A percentile compares a stretch with the other conserved stretches of the same genome.
phyloP scores from a whole-genome alignment of 495 filamentous ascomycete species.

The Penicillium angulare region DNA sequence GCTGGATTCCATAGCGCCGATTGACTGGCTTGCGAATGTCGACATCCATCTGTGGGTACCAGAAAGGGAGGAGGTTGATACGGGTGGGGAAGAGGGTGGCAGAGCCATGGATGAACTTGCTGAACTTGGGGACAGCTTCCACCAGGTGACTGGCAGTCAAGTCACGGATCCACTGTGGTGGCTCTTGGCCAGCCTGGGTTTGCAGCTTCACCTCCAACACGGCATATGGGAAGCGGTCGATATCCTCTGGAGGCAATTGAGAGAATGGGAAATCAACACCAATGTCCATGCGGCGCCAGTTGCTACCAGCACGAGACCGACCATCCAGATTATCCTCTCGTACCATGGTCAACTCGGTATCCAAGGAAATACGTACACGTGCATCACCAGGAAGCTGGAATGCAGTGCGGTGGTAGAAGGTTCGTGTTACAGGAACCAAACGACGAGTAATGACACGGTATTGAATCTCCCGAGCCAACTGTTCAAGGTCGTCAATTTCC shows the following conservation, averaged over 20 bases:
- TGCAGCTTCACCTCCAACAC: constrained; percentile 97
- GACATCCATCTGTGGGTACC: constrained; percentile 97
- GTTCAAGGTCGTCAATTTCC: constrained; percentile 86
- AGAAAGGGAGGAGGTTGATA: constrained; percentile 91
- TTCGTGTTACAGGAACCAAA: constrained; percentile 81
- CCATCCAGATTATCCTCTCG: constrained; percentile 95
- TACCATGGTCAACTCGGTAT: constrained; percentile 92
- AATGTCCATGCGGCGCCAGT: constrained; percentile 97
- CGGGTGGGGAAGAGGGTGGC: constrained; percentile 81
- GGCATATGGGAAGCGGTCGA: constrained; percentile 92
- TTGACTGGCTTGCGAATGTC: constrained; percentile 93
- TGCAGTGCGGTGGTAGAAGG: constrained; percentile 96
- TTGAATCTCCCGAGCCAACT: constrained; percentile 87
- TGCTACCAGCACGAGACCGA: constrained; percentile 68
- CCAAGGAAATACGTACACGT: constrained; percentile 92
- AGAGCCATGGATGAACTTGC: constrained; percentile 97
- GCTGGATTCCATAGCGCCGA: constrained; percentile 83
- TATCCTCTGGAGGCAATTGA: constrained; percentile 79
- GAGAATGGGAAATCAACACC: constrained; percentile 94
- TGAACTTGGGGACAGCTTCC: constrained; percentile 97
- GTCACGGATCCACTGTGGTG: constrained; percentile 93
- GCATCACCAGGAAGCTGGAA: constrained; percentile 98
- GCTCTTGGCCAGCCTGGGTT: constrained; percentile 95
- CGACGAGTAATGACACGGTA: constrained; percentile 84
- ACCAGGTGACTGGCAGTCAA: constrained; percentile 90